phyloP scores from a whole-genome alignment of 2,329 filamentous ascomycete genomes.

The Ophiostoma montium region DNA sequence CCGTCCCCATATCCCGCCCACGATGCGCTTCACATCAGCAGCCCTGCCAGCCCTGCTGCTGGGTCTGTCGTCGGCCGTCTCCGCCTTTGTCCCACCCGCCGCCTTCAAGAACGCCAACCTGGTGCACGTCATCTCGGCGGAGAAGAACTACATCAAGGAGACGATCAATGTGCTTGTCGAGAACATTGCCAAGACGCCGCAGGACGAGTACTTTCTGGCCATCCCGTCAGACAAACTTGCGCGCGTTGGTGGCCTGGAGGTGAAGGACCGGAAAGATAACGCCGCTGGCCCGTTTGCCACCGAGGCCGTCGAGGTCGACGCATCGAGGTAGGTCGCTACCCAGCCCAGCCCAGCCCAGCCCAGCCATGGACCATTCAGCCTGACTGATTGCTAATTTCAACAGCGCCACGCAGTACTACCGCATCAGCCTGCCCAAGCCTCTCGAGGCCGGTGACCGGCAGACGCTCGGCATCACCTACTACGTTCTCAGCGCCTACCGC shows the following conservation, averaged over 20 bases:
- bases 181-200: constrained; percentile 65
- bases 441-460: constrained; percentile 65
- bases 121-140: constrained; percentile 76
- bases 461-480: constrained; percentile 78
- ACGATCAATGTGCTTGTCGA: constrained; percentile 88
- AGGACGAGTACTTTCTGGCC: constrained; percentile 82
- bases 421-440: constrained; percentile 61
- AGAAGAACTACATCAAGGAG: constrained; percentile 85
- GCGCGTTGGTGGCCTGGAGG: constrained; percentile 74
- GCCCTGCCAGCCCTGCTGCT: constrained; percentile 45
- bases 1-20: constrained; percentile 12
- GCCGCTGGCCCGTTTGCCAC: constrained; percentile 53
- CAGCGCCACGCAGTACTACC: constrained; percentile 69
- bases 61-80: constrained; percentile 34
- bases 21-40: constrained; percentile 32
- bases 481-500: constrained; percentile 60
- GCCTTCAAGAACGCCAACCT: constrained; percentile 91
- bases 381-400: neutral
- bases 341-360: neutral
- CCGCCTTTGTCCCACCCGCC: constrained; percentile 66
- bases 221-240: constrained; percentile 66
- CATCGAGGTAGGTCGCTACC: constrained; percentile 34
- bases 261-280: constrained; percentile 76
- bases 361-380: no score
- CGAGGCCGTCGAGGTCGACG: constrained; percentile 51